Evolutionary conservation across 2,329 filamentous ascomycete genomes (phyloP).

Genomic region (Trichoderma citrinoviride): DNA sequence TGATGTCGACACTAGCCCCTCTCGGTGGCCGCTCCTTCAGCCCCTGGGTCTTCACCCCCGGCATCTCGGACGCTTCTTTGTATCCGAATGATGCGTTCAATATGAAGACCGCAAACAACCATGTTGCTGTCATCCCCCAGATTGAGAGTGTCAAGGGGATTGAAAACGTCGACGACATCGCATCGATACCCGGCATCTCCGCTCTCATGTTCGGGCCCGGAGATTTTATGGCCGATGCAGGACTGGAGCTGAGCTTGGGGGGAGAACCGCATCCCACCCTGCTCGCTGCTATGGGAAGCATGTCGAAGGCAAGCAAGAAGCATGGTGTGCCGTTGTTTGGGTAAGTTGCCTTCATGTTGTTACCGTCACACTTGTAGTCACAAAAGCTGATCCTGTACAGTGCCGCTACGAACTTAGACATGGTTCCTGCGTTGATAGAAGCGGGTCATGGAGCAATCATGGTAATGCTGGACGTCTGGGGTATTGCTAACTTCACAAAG

Average conservation of each 20-base stretch:
- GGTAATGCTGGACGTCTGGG: slow-evolving; percentile 15
- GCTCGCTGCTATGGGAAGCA: neutral
- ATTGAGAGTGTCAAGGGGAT: slow-evolving; percentile 14
- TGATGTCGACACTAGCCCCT: neutral
- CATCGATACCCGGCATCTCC: slow-evolving; percentile 6
- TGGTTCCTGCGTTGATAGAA: slow-evolving; percentile 5
- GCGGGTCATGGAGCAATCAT: slow-evolving; percentile 1
- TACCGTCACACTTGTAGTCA: neutral
- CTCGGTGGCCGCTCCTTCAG: slow-evolving; percentile 11
- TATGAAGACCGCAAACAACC: slow-evolving; percentile 1
- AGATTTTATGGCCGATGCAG: slow-evolving; percentile 7
- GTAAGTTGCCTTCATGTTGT: neutral
- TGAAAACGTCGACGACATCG: slow-evolving; percentile 6
- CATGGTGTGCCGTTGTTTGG: neutral
- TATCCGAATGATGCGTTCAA: slow-evolving; percentile 15
- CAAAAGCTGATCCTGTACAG: neutral
- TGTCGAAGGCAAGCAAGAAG: slow-evolving; percentile 9
- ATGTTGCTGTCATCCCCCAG: slow-evolving; percentile 4
- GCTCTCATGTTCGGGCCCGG: slow-evolving; percentile 15
- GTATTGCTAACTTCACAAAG: neutral
- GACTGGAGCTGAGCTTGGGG: neutral
- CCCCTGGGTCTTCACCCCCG: slow-evolving; percentile 17
- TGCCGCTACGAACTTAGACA: neutral
- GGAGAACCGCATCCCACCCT: slow-evolving; percentile 9
- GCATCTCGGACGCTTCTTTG: slow-evolving; percentile 12